Evolutionary conservation across 345 rosid species (phyloP), one percentile per base, ranked within the genome.

Genomic region (Corymbia maculata): DNA sequence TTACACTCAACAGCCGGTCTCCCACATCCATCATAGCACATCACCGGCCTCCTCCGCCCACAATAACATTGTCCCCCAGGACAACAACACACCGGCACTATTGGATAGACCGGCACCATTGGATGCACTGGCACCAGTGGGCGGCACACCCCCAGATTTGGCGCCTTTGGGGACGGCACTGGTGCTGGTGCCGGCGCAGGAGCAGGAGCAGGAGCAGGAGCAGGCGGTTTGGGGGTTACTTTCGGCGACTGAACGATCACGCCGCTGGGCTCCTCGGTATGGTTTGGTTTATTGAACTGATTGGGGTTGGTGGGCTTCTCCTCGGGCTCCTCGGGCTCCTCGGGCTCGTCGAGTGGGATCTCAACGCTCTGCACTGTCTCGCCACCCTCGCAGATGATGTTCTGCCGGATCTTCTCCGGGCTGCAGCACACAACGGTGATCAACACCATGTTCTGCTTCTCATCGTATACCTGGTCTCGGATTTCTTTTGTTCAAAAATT

Each of bases 391-490:
- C 88, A 6, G 88, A 88, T 15, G 59, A 88, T 52, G 89, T 70
- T 32, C 89, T 15, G 86, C 88, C 1, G 93, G 26, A 95, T 92
- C 91, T 88, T 94, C 75, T 97, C 98, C 7, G 98, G 99, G 80
- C 92, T 91, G 90, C 99, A 95, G 85, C 98, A 95, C 22, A 93
- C 95, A 36, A 97, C 99, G 8, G 91, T 96, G 91, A 97, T 92
- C 64, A 79, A 89, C 89, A 95, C 99, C 9, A 89, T 92, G 90
- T 96, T 94, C 7, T 91, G 36, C 92, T 97, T 95, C 89, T 94
- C 96, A 87, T 97, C 96, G 64, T 91, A 96, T 12, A 80, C 7
- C 91, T 94, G 96, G 92, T 92, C 94, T 89, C 95, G 92, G 26
- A 95, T 93, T 94, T 95, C 98, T 97, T 90, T 93, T 92, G 93